Percentiles rank a stretch among this genome's conserved stretches.
Conservation (phyloP, 345 rosid species). For the Salix udensis region DNA sequence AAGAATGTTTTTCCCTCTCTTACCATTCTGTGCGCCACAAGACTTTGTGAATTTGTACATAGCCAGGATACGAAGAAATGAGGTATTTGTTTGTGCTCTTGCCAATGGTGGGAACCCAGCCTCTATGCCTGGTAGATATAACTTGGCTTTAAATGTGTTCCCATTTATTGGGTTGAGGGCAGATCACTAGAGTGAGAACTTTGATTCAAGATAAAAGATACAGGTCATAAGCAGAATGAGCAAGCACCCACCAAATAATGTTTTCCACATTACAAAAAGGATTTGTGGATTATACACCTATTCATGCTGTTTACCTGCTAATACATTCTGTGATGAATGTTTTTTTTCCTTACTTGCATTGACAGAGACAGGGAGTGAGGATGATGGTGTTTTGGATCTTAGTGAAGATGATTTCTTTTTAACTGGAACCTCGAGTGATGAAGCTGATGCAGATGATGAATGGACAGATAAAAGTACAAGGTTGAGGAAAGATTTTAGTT, state of each 20-base stretch:
- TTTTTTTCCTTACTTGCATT: slow-evolving; percentile 11
- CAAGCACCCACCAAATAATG: neutral
- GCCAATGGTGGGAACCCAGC: neutral
- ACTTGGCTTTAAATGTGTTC: neutral
- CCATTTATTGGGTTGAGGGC: neutral
- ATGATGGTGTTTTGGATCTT: slow-evolving; percentile 87
- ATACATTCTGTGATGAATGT: neutral
- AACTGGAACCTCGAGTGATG: slow-evolving; percentile 90
- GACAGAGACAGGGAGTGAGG: slow-evolving; percentile 99
- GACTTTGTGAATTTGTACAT: neutral
- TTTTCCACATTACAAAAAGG: neutral
- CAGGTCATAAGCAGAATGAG: neutral
- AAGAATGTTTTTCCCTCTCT: neutral
- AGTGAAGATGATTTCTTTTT: slow-evolving; percentile 96
- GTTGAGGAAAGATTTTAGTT: slow-evolving; percentile 24
- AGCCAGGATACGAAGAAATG: neutral
- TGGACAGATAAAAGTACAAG: slow-evolving; percentile 93
- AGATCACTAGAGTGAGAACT: neutral
- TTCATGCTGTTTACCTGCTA: slow-evolving; percentile 1
- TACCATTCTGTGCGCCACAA: neutral
- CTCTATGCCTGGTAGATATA: neutral
- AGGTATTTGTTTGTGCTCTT: neutral
- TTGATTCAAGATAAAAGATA: neutral
- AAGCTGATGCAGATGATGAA: slow-evolving; percentile 97
- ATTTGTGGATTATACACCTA: neutral